These are phyloP conservation scores for Eutypella sp. DNA, from an alignment of 2,329 filamentous ascomycete genomes.

Conservation along the genomic window DNA sequence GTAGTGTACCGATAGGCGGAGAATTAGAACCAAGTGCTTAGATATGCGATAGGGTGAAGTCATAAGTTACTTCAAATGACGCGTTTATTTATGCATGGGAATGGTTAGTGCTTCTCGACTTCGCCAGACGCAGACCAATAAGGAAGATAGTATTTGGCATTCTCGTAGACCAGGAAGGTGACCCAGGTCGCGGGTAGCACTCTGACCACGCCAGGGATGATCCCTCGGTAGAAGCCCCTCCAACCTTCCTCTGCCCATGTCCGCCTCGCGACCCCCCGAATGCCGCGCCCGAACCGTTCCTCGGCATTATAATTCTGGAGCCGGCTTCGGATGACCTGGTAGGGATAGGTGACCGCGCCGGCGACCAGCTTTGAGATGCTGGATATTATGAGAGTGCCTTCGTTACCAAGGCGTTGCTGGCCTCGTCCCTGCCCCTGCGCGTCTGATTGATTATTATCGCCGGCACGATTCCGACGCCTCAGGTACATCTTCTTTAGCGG, in stretches of 20 bases:
- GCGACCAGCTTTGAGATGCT: conserved; percentile 81
- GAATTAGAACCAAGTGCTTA: no score
- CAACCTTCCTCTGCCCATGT: conserved; percentile 77
- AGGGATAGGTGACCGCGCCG: conserved; percentile 87
- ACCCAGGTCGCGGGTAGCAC: conserved; percentile 95
- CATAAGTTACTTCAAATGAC: no score
- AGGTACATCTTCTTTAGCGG: conserved; percentile 55
- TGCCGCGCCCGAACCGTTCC: conserved; percentile 64
- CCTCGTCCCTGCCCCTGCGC: conserved; percentile 18
- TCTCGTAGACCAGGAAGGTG: conserved; percentile 96
- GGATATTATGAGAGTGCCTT: conserved; percentile 76
- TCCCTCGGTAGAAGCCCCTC: conserved; percentile 83
- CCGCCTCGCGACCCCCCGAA: conserved; percentile 63
- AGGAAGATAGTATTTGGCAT: conserved; percentile 70
- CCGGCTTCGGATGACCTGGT: conserved; percentile 84
- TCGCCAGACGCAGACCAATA: conserved; percentile 23
- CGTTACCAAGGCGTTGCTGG: conserved; percentile 54
- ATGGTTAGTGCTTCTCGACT: no score
- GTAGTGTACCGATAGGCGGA: no score
- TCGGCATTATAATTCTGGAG: conserved; percentile 87
- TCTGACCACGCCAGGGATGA: conserved; percentile 82
- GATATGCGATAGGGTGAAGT: no score
- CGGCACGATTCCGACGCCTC: conserved; percentile 29
- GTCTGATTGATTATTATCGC: conserved; percentile 13
- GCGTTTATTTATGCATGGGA: no score